Percentiles rank a stretch among this genome's conserved stretches.
These are phyloP conservation scores for Simplicillium sp. DNA, from an alignment of 2,329 filamentous ascomycete species.

Conservation along the genomic window DNA sequence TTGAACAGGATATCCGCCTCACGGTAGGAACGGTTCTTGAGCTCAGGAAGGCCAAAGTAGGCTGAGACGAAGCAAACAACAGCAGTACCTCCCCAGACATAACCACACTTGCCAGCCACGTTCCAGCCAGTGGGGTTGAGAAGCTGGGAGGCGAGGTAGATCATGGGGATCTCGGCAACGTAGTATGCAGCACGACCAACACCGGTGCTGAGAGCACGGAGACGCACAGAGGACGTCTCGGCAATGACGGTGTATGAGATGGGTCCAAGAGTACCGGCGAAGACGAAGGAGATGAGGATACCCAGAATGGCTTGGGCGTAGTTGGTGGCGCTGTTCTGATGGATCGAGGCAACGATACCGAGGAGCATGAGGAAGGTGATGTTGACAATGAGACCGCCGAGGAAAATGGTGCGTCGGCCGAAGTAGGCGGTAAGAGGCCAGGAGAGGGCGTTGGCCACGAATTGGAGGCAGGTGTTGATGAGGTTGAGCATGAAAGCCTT, in stretches of 20 bases:
- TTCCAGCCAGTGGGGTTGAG: constrained; percentile 23
- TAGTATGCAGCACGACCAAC: constrained; percentile 27
- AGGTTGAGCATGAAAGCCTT: constrained; percentile 15
- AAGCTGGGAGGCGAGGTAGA: constrained; percentile 17
- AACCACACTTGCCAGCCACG: constrained; percentile 26
- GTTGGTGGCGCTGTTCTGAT: not conserved
- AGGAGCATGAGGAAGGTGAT: constrained; percentile 6
- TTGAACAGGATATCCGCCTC: constrained; percentile 22
- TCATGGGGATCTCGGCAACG: constrained; percentile 30
- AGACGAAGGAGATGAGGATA: constrained; percentile 14
- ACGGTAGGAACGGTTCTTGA: constrained; percentile 16
- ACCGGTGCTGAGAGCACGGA: constrained; percentile 14
- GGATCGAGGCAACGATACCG: not conserved
- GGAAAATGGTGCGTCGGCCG: constrained; percentile 8
- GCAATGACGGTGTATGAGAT: constrained; percentile 22
- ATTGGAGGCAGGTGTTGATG: constrained; percentile 16
- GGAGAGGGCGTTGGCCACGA: constrained; percentile 20
- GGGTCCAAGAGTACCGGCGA: constrained; percentile 23
- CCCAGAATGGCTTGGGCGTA: constrained; percentile 17
- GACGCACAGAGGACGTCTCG: constrained; percentile 21
- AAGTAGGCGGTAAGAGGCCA: constrained; percentile 7
- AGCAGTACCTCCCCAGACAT: constrained; percentile 24
- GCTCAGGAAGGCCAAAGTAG: constrained; percentile 30
- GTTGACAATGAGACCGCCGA: constrained; percentile 6
- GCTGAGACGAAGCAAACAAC: constrained; percentile 33